These are phyloP conservation scores for Mortierella sp. DNA, from an alignment of 371 early-diverging fungal genomes.

Conservation along the genomic window DNA sequence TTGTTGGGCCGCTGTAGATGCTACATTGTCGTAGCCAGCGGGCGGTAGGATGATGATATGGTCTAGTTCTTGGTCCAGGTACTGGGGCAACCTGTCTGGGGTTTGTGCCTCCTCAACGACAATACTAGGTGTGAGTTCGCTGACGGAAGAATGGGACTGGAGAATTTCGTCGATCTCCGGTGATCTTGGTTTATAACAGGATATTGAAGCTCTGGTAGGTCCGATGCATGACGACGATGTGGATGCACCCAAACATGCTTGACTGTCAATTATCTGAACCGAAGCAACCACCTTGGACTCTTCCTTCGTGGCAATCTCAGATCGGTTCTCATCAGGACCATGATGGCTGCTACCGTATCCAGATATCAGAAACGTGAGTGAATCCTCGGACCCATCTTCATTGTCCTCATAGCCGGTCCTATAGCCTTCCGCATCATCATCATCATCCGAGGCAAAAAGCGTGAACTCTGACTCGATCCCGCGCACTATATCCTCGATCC, in stretches of 20 bases:
- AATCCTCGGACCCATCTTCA: conserved; percentile 40
- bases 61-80: conserved; percentile 7
- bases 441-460: conserved; percentile 10
- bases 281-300: no score
- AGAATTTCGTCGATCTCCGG: no score
- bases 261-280: no score
- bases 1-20: neutral
- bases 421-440: neutral
- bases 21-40: neutral
- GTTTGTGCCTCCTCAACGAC: no score
- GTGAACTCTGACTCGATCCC: conserved; percentile 36
- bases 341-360: conserved; percentile 19
- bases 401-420: conserved; percentile 2
- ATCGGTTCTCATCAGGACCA: conserved; percentile 7
- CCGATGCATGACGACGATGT: neutral
- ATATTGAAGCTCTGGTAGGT: no score
- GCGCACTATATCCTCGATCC: conserved; percentile 24
- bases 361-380: conserved; percentile 20
- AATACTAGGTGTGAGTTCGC: no score
- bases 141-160: no score
- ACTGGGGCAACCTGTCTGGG: conserved; percentile 17
- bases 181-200: no score
- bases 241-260: no score
- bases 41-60: neutral
- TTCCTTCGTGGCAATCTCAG: neutral